A percentile compares a stretch with the other conserved stretches of the same genome.
Evolutionary conservation across 768 basidiomycete species (phyloP).

Genomic region (Boletus patriciae): DNA sequence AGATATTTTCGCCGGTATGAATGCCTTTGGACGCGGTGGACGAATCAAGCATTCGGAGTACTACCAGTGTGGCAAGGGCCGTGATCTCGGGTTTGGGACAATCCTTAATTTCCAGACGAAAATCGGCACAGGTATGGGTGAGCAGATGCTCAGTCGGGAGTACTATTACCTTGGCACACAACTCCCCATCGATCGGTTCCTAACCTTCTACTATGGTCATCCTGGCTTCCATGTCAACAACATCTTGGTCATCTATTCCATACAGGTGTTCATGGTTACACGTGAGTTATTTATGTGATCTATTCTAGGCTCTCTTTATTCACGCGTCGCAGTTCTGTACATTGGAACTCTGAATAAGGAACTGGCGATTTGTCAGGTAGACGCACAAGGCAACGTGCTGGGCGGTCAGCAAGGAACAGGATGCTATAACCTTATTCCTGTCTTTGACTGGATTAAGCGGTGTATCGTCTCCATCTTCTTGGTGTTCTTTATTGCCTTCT

Average conservation of each 20-base stretch:
- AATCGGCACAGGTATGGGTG: slow-evolving; percentile 99
- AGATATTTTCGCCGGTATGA: slow-evolving; percentile 99
- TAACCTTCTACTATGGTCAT: slow-evolving; percentile 99
- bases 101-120: slow-evolving; percentile 99
- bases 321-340: slow-evolving; percentile 65
- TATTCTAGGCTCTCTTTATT: slow-evolving; percentile 1
- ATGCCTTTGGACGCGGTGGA: slow-evolving; percentile 95
- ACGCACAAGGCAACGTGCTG: slow-evolving; percentile 75
- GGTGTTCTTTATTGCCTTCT: slow-evolving; percentile 97
- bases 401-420: slow-evolving; percentile 72
- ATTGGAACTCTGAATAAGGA: slow-evolving; percentile 97
- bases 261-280: slow-evolving; percentile 97
- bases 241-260: slow-evolving; percentile 96
- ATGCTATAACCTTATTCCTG: slow-evolving; percentile 95
- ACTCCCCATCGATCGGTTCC: slow-evolving; percentile 95
- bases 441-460: slow-evolving; percentile 97
- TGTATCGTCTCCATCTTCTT: slow-evolving; percentile 97
- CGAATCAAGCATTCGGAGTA: slow-evolving; percentile 99
- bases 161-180: slow-evolving; percentile 99
- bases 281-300: slow-evolving; percentile 48
- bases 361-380: slow-evolving; percentile 82
- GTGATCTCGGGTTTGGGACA: slow-evolving; percentile 98
- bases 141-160: slow-evolving; percentile 99
- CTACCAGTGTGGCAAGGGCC: slow-evolving; percentile 99
- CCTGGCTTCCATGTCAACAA: slow-evolving; percentile 99